Evolutionary conservation across 192 early-diverging fungal genomes (phyloP), one percentile per base, ranked within the genome.

Genomic region (Linnemannia exigua): DNA sequence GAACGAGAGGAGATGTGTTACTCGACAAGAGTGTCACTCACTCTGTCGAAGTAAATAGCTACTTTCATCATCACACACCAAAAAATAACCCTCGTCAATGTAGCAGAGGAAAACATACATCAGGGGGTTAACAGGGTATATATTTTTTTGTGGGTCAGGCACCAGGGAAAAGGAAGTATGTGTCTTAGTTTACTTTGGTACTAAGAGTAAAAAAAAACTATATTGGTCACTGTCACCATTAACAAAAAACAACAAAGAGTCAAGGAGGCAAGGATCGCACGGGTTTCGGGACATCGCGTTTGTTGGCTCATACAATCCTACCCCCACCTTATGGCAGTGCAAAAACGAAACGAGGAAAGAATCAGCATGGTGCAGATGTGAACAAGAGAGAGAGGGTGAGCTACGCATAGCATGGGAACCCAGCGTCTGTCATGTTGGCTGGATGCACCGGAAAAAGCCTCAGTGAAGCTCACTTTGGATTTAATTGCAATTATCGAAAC

Each of bases 401-500:
- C 3, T 33, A 2, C 14, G 12, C 28, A 31, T 25, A 63, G 58
- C 58, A 25, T 33, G 28, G 28, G 25, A 25, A 22, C 14, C n/a
- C 28, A 63, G 12, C 28, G 11, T 58, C 28, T 31, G 28, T 44
- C 41, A 6, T 63, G 1, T 63, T n/a, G 58, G 12, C 54, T 28
- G 12, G n/a, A 25, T 28, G 12, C 9, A n/a, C 5, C 5, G 22
- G 52, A 54, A 28, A 63, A 63, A 31, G 25, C 41, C 41, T 44
- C 41, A 3, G 9, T 16, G 12, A 6, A 63, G 58, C 58, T 63
- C 58, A 63, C 58, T 63, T 63, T 63, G 58, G 58, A 63, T 63
- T 63, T 63, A 63, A 63, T 63, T 63, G 58, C 58, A 63, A 63
- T 63, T 63, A 63, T 63, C 58, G 58, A 63, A 63, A 28, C 25